Base-by-base conservation (phyloP, 352 stramenopile genomes). In the Phytophthora sp. region DNA sequence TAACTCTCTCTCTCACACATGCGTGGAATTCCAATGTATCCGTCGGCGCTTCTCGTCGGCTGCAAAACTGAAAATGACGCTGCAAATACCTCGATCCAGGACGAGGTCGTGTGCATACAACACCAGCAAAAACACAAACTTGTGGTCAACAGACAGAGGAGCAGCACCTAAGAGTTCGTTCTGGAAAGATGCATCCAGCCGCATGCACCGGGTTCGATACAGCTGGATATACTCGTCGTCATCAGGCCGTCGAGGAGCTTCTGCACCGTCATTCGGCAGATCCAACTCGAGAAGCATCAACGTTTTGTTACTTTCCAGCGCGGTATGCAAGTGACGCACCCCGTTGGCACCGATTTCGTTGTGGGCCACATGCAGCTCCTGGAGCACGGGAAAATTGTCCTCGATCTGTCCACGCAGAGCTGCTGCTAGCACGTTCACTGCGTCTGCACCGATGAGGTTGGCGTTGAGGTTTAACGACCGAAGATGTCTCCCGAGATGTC, bases 291-390 rank as follows among this genome's bases (percentile, higher is more conserved):
- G 38, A 26, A 77, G 31, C 38, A 45, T 56, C 59, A 77, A 55
- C 27, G 21, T 64, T 46, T 77, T 74, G 47, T 77, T 77, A 13
- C 31, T 13, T 66, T 77, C 65, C 41, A 77, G 51, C 11, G 55
- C 50, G 24, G 55, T 41, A 47, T 77, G 66, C 9, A 77, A 39
- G 47, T 74, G 59, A 13, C 62, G 65, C 31, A 77, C 70, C 7
- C 70, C 70, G 38, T 71, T 74, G n/a, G 51, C 65, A 15, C 70
- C 70, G 15, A 77, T 74, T 38, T 69, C 56, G 21, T 77, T 77
- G 51, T 69, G 42, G 12, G 70, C 65, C 36, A 77, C 38, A 1
- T 46, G 60, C 16, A 77, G 35, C 35, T 77, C 70, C 27, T 69
- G 31, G 1, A 77, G 44, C 15, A 71, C 64, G 24, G 64, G 69